Evolutionary conservation across 2,329 filamentous ascomycete genomes (phyloP), one percentile per base, ranked within the genome.

Genomic region (Cadophora gregata): DNA sequence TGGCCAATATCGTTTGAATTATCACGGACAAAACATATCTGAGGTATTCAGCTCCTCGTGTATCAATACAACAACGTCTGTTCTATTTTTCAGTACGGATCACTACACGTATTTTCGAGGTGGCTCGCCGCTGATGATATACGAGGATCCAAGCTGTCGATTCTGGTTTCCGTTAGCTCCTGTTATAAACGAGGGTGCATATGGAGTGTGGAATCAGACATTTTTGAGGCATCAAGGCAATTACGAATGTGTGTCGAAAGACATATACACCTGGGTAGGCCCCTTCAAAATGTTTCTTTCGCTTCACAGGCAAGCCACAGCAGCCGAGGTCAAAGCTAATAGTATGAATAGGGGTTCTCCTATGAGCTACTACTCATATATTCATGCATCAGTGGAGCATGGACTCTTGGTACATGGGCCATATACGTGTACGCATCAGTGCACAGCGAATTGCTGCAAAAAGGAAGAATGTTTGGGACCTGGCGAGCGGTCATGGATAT

Each of bases 161-260:
- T 25, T 29, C 38, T 60, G 58, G 38, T 60, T 25, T 10, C 58
- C 58, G 6, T 16, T 60, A 25, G 58, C 58, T 45, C 58, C 58
- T 16, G 36, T 45, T 1, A 47, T 60, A 25, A 47, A 45, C 19
- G 42, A n/a, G 1, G 36, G 42, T 27, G 25, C 58, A 19, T 47
- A 60, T 48, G 38, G 58, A 12, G 42, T 27, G 21, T 56, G 50
- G 61, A 47, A 56, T 27, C 36, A 45, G 25, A 55, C 21, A n/a
- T 27, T 14, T 21, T 53, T 42, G 33, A 53, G n/a, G n/a, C 42
- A 21, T 21, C 42, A 47, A 47, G 42, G n/a, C 42, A 47, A 47
- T 21, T 53, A 62, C 31, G 21, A 29, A 36, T 51, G 58, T 31
- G 10, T 36, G 1, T 59, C 55, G 6, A 42, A 25, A 51, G 42